Evolutionary conservation across 495 filamentous ascomycete genomes (phyloP).

Genomic region (Friedmanniomyces simplex): DNA sequence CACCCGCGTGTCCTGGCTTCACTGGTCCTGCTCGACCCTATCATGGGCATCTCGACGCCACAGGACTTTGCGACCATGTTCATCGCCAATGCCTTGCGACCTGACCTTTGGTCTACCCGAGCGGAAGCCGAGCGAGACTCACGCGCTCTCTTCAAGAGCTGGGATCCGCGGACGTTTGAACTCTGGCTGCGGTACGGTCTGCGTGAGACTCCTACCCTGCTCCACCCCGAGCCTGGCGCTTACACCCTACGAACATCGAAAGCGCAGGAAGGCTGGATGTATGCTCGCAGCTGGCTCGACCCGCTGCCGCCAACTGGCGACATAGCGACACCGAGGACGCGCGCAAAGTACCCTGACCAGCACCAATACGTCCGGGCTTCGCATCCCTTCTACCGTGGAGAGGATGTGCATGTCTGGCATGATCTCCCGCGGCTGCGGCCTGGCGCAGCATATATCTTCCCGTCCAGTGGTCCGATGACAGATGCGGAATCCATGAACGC

Average conservation of each 20-base stretch:
- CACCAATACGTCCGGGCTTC: slow-evolving; percentile 9
- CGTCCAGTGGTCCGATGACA: slow-evolving; percentile 2
- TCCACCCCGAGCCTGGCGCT: slow-evolving; percentile 16
- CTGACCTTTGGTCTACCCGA: slow-evolving; percentile 24
- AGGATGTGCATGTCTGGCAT: slow-evolving; percentile 49
- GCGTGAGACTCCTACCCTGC: slow-evolving; percentile 16
- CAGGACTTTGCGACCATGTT: not conserved
- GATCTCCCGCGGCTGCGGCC: slow-evolving; percentile 60
- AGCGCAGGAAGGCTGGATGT: slow-evolving; percentile 34
- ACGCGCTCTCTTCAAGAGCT: slow-evolving; percentile 20
- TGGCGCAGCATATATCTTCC: slow-evolving; percentile 71
- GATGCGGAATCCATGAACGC: slow-evolving; percentile 5
- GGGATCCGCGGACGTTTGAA: slow-evolving; percentile 27
- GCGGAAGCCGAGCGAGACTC: slow-evolving; percentile 24
- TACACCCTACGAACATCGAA: slow-evolving; percentile 31
- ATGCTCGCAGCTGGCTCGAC: slow-evolving; percentile 12
- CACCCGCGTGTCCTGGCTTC: slow-evolving; percentile 68
- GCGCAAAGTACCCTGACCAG: slow-evolving; percentile 13
- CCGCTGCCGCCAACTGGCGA: slow-evolving; percentile 24
- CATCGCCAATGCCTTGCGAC: slow-evolving; percentile 5
- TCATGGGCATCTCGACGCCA: slow-evolving; percentile 32
- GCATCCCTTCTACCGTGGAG: slow-evolving; percentile 59
- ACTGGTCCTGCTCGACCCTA: slow-evolving; percentile 65
- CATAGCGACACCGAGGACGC: not conserved
- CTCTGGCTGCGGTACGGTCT: slow-evolving; percentile 21